phyloP scores from a whole-genome alignment of 2,329 filamentous ascomycete genomes.

The Berkeleyomyces basicola region DNA sequence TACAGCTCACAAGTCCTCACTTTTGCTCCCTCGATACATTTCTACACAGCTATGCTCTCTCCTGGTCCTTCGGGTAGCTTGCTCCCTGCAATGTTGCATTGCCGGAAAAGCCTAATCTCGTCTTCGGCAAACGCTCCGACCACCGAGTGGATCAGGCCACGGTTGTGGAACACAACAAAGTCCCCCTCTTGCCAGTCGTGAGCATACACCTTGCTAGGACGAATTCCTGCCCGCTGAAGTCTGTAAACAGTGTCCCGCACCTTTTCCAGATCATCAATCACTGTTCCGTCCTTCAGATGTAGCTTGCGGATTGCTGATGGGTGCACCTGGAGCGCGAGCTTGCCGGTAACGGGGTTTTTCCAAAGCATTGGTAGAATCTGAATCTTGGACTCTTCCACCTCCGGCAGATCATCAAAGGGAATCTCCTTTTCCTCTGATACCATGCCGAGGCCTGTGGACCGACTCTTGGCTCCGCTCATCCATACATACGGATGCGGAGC shows the following conservation, averaged over 20 bases:
- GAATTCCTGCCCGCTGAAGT: conserved; percentile 56
- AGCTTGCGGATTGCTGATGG: conserved; percentile 55
- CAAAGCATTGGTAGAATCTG: conserved; percentile 61
- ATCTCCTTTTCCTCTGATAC: conserved; percentile 50
- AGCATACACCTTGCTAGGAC: conserved; percentile 49
- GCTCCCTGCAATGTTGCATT: conserved; percentile 63
- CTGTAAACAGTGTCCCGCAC: conserved; percentile 53
- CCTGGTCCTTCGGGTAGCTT: conserved; percentile 35
- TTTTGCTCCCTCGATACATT: no score
- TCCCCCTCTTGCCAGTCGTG: conserved; percentile 68
- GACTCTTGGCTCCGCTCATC: conserved; percentile 55
- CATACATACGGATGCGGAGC: conserved; percentile 68
- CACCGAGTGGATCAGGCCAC: conserved; percentile 57
- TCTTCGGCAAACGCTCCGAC: conserved; percentile 56
- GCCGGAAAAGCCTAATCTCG: conserved; percentile 59
- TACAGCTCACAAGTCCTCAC: not conserved
- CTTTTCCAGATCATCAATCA: conserved; percentile 49
- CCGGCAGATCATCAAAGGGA: conserved; percentile 40
- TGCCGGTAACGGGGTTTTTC: conserved; percentile 56
- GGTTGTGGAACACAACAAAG: conserved; percentile 63
- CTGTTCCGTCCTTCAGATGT: conserved; percentile 46
- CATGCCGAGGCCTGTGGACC: conserved; percentile 53
- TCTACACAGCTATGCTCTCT: not conserved
- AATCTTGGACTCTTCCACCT: conserved; percentile 48
- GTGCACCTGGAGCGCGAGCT: conserved; percentile 56